Conservation (phyloP, 2,329 filamentous ascomycete species). For the Fusarium nematophilum region DNA sequence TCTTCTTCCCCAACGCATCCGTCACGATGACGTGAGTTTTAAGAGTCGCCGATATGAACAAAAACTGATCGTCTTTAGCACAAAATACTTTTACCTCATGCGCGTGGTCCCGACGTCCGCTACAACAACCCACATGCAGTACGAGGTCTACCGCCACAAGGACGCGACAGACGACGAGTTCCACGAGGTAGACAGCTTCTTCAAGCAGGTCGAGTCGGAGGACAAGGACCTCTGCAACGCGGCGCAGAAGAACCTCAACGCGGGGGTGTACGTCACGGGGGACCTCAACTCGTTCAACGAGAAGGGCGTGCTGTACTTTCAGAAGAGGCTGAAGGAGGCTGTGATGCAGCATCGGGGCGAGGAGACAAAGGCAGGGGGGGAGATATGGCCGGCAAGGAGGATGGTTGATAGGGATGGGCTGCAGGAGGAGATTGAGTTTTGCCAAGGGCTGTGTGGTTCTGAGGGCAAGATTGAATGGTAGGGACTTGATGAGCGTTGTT, state of each 20-base stretch:
- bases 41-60: no score
- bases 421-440: conserved; percentile 19
- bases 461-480: conserved; percentile 16
- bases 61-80: neutral
- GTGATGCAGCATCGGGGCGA: conserved; percentile 57
- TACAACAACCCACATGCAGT: conserved; percentile 28
- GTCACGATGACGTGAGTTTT: conserved; percentile 33
- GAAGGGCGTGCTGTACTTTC: conserved; percentile 67
- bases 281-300: conserved; percentile 70
- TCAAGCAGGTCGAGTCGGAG: conserved; percentile 71
- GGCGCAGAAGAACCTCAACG: conserved; percentile 69
- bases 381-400: conserved; percentile 63
- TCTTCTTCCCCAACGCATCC: conserved; percentile 31
- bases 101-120: conserved; percentile 27
- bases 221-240: conserved; percentile 71
- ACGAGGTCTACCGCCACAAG: conserved; percentile 69
- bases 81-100: conserved; percentile 33
- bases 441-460: conserved; percentile 6
- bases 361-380: conserved; percentile 55
- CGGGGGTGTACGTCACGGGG: conserved; percentile 70
- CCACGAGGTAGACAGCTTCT: conserved; percentile 65
- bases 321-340: conserved; percentile 59
- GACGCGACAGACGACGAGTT: conserved; percentile 67
- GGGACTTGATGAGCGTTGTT: no score
- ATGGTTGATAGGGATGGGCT: conserved; percentile 30